Base-by-base conservation (phyloP, 345 rosid species). In the Litchi chinensis region DNA sequence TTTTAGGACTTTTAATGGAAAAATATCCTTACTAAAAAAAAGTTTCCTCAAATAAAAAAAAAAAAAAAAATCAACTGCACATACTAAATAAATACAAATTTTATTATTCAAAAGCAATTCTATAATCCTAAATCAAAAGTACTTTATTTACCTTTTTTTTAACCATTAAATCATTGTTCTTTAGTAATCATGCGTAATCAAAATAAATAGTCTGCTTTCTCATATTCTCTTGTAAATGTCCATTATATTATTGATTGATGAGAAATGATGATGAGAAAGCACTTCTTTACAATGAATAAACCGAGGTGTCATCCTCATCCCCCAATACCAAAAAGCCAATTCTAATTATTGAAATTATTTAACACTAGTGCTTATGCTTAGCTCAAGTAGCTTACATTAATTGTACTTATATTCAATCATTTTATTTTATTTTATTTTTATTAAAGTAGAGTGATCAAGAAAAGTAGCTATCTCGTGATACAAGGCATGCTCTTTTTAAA, bases 281-380 rank as follows among this genome's bases (percentile, higher is more conserved):
- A 65, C 57, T 1, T 41, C 18, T 69, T 44, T 21, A 19, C 10
- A 64, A 65, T 75, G 63, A 46, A 65, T 65, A 76, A 76, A 39
- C 15, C 52, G 63, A 76, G 64, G 46, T 76, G 78, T 54, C 40
- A 67, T 76, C 52, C 54, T 67, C 73, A 54, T 37, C 79, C 71
- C 46, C 64, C 71, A 26, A 6, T 63, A 10, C 18, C 21, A 74
- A 71, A 50, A 54, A 54, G 26, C 18, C 43, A 6, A 50, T 7
- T 65, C 37, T 39, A 66, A 5, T 37, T 46, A 70, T 39, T 59
- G 54, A 73, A 40, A 60, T 59, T 32, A 57, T 59, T 21, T 12
- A 71, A 52, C 54, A 8, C 8, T 6, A 11, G 52, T 3, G 52
- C 8, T 46, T 32, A 32, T 32, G 4, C 37, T 32, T 32, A 1